phyloP scores from a whole-genome alignment of 345 rosid species.

The Theobroma cacao region DNA sequence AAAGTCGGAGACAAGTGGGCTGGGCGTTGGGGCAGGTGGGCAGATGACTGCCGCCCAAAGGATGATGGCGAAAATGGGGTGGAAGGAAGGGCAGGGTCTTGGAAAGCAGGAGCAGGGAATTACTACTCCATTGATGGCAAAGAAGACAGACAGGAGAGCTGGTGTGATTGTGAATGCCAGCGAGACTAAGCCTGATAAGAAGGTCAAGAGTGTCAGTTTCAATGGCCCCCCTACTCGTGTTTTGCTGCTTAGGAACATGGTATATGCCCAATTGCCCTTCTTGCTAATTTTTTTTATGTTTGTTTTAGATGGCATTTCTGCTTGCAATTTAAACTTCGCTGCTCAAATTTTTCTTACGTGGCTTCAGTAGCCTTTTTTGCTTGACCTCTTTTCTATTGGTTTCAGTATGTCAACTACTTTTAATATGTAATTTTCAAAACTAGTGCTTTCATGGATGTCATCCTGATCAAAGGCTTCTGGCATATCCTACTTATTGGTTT shows the following conservation, averaged over 20 bases:
- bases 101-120: constrained; percentile 97
- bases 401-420: too few relatives aligned
- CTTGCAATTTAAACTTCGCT: neutral
- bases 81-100: constrained; percentile 99
- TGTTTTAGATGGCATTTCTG: neutral
- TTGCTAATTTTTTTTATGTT: neutral
- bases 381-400: too few relatives aligned
- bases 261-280: constrained; percentile 15
- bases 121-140: constrained; percentile 95
- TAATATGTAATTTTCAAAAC: too few relatives aligned
- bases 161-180: constrained; percentile 97
- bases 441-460: too few relatives aligned
- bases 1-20: constrained; percentile 82
- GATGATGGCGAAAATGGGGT: constrained; percentile 99
- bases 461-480: neutral
- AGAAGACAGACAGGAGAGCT: constrained; percentile 95
- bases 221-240: constrained; percentile 86
- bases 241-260: constrained; percentile 91
- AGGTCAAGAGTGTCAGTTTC: constrained; percentile 84
- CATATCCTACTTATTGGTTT: neutral
- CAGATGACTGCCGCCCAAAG: constrained; percentile 99
- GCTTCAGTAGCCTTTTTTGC: too few relatives aligned
- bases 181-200: constrained; percentile 75
- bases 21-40: constrained; percentile 97
- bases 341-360: neutral